Percentiles rank a stretch among this genome's conserved stretches.
Conservation (phyloP, 306 rosid species). For the Trifolium dubium region DNA sequence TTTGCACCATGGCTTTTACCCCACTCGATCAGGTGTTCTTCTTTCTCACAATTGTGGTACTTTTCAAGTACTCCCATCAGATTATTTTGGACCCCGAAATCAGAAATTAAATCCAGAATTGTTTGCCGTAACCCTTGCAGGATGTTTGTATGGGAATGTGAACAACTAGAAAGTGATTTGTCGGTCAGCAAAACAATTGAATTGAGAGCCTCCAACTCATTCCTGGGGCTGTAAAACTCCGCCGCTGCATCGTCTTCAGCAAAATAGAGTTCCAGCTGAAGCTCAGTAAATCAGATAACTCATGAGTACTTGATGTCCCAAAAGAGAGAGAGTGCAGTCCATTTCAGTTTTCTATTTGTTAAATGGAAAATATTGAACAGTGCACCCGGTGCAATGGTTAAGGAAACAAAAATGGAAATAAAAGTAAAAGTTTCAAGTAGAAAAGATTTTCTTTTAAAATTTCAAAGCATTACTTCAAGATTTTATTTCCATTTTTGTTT, state of each 20-base stretch:
- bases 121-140: conserved; percentile 53
- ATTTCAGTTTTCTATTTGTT: conserved; percentile 28
- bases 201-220: conserved; percentile 78
- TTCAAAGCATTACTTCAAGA: too few species aligned
- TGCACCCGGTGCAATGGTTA: too few species aligned
- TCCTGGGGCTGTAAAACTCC: conserved; percentile 75
- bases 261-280: conserved; percentile 92
- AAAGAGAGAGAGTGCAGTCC: conserved; percentile 18
- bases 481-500: too few species aligned
- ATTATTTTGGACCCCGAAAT: conserved; percentile 48
- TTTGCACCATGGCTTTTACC: conserved; percentile 69
- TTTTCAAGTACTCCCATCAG: conserved; percentile 50
- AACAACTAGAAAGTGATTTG: conserved; percentile 49
- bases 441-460: too few species aligned
- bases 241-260: conserved; percentile 55
- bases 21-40: conserved; percentile 68
- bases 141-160: conserved; percentile 45
- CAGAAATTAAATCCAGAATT: conserved; percentile 54
- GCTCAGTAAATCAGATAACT: conserved; percentile 36
- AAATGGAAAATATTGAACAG: too few species aligned
- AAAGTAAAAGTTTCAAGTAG: too few species aligned
- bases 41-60: conserved; percentile 53
- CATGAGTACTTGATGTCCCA: conserved; percentile 37
- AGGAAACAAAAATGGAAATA: too few species aligned
- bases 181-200: conserved; percentile 63